These are phyloP conservation scores for Dryadomyces quercus-mongolicae DNA, from an alignment of 2,329 filamentous ascomycete species.

Conservation along the genomic window DNA sequence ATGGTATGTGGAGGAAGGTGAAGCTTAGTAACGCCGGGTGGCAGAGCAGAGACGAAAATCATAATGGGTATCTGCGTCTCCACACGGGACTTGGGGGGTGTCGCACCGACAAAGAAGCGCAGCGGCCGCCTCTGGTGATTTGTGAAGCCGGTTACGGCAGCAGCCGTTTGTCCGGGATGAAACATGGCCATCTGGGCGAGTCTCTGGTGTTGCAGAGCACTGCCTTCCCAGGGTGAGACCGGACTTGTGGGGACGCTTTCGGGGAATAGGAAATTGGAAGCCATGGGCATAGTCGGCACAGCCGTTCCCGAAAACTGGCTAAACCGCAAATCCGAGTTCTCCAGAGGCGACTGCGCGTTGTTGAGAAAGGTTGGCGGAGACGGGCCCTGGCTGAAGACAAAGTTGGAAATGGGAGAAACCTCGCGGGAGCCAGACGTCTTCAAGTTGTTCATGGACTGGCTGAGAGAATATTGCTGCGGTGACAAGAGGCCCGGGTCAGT, in stretches of 20 bases:
- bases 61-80: conserved; percentile 93
- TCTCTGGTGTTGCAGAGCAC: conserved; percentile 9
- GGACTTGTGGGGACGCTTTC: conserved; percentile 9
- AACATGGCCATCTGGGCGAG: conserved; percentile 1
- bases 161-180: not conserved
- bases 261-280: conserved; percentile 6
- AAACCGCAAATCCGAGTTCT: conserved; percentile 24
- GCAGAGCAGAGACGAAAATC: conserved; percentile 65
- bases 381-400: conserved; percentile 38
- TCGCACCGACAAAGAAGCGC: conserved; percentile 38
- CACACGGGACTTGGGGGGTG: conserved; percentile 74
- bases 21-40: conserved; percentile 63
- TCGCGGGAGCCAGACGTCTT: conserved; percentile 37
- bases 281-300: conserved; percentile 4
- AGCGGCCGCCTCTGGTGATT: conserved; percentile 5
- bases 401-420: conserved; percentile 39
- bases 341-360: conserved; percentile 33
- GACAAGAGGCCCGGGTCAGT: not conserved
- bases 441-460: conserved; percentile 36
- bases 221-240: conserved; percentile 5
- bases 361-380: conserved; percentile 37
- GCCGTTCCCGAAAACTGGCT: conserved; percentile 3
- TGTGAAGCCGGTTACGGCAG: not conserved
- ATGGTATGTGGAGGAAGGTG: conserved; percentile 85
- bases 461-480: conserved; percentile 36